Conservation (phyloP, 2,329 filamentous ascomycete genomes). For the Beauveria medogensis region DNA sequence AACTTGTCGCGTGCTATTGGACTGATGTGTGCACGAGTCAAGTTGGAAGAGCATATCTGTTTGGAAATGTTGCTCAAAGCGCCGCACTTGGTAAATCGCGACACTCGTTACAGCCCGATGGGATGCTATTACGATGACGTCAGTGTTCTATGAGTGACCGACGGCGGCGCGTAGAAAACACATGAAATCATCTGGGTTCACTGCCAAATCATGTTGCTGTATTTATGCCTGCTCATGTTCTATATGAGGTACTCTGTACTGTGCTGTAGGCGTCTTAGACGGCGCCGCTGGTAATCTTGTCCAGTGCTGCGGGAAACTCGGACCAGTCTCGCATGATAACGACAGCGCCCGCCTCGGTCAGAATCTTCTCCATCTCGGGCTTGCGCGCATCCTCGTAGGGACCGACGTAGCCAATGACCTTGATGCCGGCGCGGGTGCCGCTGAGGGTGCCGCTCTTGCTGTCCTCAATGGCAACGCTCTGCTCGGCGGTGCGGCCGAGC, state of each 20-base stretch:
- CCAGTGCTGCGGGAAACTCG: constrained; percentile 42
- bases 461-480: constrained; percentile 81
- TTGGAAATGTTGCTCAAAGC: too few species aligned
- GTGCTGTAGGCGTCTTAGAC: constrained; percentile 14
- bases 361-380: constrained; percentile 54
- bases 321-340: constrained; percentile 54
- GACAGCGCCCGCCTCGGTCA: constrained; percentile 54
- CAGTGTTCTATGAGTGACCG: too few species aligned
- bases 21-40: too few species aligned
- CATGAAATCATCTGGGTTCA: too few species aligned
- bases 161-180: too few species aligned
- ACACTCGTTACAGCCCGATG: too few species aligned
- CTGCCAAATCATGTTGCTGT: not conserved
- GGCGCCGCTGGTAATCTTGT: constrained; percentile 36
- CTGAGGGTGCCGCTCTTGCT: constrained; percentile 77
- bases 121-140: too few species aligned
- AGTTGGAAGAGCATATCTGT: too few species aligned
- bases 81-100: too few species aligned
- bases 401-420: constrained; percentile 77
- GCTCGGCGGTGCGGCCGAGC: constrained; percentile 60
- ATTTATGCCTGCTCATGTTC: not conserved
- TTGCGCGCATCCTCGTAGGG: constrained; percentile 58
- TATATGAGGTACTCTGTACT: constrained; percentile 3
- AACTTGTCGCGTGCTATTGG: too few species aligned
- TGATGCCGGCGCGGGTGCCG: constrained; percentile 65